phyloP scores from a whole-genome alignment of 2,329 filamentous ascomycete species.

The Calonectria pseudoreteaudii region DNA sequence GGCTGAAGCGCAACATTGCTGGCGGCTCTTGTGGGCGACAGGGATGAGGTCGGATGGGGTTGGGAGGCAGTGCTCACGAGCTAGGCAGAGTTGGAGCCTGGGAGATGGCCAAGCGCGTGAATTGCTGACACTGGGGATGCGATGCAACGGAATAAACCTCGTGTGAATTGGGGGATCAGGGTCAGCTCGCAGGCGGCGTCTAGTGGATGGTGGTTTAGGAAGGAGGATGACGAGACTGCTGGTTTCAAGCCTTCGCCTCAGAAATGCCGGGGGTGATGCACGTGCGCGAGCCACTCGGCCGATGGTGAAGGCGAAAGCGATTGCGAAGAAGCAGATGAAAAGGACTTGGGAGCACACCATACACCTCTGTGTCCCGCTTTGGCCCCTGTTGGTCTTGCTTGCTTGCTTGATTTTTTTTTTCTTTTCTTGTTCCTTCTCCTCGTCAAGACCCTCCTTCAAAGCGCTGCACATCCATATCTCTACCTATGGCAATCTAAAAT shows the following conservation, averaged over 20 bases:
- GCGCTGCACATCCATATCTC: not conserved
- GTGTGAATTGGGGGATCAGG: not conserved
- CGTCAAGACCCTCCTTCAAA: not conserved
- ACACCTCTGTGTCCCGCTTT: not conserved
- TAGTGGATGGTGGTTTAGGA: conserved; percentile 7
- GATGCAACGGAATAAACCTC: conserved; percentile 1
- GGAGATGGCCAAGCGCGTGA: not conserved
- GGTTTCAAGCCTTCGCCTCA: conserved; percentile 21
- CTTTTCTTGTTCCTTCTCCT: not conserved
- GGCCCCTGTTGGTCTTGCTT: not conserved
- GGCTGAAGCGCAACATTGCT: conserved; percentile 39
- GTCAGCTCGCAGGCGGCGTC: not conserved
- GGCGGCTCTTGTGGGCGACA: conserved; percentile 16
- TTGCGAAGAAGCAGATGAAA: not conserved
- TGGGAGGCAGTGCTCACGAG: conserved; percentile 21
- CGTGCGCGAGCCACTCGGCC: conserved; percentile 18
- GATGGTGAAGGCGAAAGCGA: conserved; percentile 1
- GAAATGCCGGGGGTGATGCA: conserved; percentile 18
- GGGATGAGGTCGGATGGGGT: conserved; percentile 19
- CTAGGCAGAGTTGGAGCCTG: not conserved
- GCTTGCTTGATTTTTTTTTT: too few species aligned
- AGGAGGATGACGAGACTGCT: conserved; percentile 17
- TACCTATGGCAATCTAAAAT: not conserved
- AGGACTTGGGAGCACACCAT: not conserved
- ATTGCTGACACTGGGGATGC: conserved; percentile 17